These are phyloP conservation scores for Phytophthora chlamydospora DNA, from an alignment of 352 stramenopile genomes.

Conservation along the genomic window DNA sequence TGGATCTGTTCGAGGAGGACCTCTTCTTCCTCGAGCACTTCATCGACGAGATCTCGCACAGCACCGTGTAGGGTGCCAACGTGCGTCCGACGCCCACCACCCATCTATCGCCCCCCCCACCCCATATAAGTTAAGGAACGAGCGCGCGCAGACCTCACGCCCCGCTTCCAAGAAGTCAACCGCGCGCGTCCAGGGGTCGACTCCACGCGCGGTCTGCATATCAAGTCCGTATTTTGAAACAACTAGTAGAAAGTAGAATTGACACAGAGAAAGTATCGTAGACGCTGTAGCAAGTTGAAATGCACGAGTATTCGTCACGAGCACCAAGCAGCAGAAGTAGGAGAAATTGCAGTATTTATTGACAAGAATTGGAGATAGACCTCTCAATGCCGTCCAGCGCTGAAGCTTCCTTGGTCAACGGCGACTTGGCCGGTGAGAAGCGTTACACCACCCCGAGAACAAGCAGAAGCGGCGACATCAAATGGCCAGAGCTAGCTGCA, in stretches of 20 bases:
- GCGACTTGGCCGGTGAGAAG: constrained; percentile 4
- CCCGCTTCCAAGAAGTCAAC: constrained; percentile 4
- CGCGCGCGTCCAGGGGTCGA: background rate
- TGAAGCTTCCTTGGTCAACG: constrained; percentile 5
- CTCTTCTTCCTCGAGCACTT: constrained; percentile 86
- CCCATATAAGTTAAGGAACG: constrained; percentile 37
- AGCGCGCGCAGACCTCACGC: background rate
- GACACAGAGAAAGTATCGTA: constrained; percentile 31
- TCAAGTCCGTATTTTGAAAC: constrained; percentile 44
- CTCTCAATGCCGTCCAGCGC: background rate
- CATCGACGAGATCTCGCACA: constrained; percentile 77
- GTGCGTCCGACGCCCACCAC: constrained; percentile 7
- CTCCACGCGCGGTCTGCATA: constrained; percentile 21
- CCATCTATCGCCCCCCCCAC: background rate
- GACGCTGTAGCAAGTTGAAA: constrained; percentile 39
- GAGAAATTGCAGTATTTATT: constrained; percentile 29
- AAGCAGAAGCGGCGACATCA: constrained; percentile 1
- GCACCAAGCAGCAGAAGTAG: background rate
- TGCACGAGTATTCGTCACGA: constrained; percentile 21
- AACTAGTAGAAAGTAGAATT: constrained; percentile 39
- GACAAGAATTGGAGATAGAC: constrained; percentile 14
- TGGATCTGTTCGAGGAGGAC: constrained; percentile 81
- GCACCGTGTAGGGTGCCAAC: constrained; percentile 31
- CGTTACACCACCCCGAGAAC: constrained; percentile 6
- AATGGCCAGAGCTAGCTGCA: no score